Percentiles rank a stretch among this genome's conserved stretches.
Conservation (phyloP, 768 basidiomycete species). For the Lactarius pseudohatsudake region DNA sequence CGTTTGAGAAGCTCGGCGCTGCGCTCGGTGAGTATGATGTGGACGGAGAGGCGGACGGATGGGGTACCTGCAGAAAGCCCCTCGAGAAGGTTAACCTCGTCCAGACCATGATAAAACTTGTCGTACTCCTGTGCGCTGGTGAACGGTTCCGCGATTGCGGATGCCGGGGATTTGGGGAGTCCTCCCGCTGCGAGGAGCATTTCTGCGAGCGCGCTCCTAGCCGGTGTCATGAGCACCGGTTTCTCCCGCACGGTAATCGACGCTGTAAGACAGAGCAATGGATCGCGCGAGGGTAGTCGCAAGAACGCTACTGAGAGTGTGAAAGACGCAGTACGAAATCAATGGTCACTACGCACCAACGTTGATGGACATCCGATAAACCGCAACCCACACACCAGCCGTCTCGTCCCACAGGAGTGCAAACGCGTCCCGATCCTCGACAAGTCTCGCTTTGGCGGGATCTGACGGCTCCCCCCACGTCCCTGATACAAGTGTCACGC, state of each 20-base stretch:
- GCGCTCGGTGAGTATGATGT: slow-evolving; percentile 12
- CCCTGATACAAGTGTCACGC: slow-evolving; percentile 64
- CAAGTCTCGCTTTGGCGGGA: slow-evolving; percentile 33
- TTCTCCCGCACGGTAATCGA: slow-evolving; percentile 88
- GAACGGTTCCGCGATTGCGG: slow-evolving; percentile 32
- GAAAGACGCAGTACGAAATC: background rate
- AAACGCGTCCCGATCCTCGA: slow-evolving; percentile 51
- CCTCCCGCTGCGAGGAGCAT: slow-evolving; percentile 38
- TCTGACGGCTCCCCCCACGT: slow-evolving; percentile 72
- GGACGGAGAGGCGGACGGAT: slow-evolving; percentile 2
- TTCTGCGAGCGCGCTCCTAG: slow-evolving; percentile 37
- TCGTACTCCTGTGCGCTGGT: slow-evolving; percentile 41
- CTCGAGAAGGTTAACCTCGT: slow-evolving; percentile 68
- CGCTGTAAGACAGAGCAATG: slow-evolving; percentile 79
- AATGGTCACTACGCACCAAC: slow-evolving; percentile 57
- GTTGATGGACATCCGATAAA: slow-evolving; percentile 75
- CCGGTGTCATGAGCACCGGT: slow-evolving; percentile 50
- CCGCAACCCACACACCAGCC: slow-evolving; percentile 68
- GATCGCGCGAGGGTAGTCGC: slow-evolving; percentile 64
- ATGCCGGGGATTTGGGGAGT: slow-evolving; percentile 37
- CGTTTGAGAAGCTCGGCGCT: slow-evolving; percentile 48
- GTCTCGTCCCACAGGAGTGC: slow-evolving; percentile 62
- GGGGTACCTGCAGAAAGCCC: slow-evolving; percentile 60
- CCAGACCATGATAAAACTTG: slow-evolving; percentile 46
- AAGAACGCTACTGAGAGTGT: slow-evolving; percentile 40